Conservation (phyloP, 306 rosid species). For the Mucuna pruriens region DNA sequence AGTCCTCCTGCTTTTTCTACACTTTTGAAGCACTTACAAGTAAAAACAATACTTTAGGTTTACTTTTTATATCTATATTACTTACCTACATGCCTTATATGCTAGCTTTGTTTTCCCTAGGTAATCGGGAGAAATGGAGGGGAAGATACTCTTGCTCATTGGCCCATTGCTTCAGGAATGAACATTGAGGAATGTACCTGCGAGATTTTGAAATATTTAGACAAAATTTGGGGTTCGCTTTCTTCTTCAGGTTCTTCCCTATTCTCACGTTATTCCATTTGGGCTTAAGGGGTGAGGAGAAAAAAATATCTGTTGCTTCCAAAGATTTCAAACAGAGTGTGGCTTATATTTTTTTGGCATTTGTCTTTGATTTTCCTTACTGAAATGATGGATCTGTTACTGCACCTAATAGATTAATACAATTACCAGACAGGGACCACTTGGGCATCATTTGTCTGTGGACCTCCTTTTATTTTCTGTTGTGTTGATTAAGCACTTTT, state of each 20-base stretch:
- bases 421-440: background rate
- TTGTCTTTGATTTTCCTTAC: background rate
- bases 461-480: background rate
- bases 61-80: conserved; percentile 30
- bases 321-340: background rate
- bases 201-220: conserved; percentile 84
- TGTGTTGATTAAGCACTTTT: conserved; percentile 12
- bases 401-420: background rate
- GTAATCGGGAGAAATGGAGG: conserved; percentile 87
- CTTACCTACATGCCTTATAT: conserved; percentile 24
- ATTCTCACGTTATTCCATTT: conserved; percentile 22
- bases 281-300: background rate
- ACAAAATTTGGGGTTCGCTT: conserved; percentile 81
- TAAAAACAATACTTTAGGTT: conserved; percentile 39
- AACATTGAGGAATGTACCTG: conserved; percentile 87
- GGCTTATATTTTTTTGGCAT: background rate
- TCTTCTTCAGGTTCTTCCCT: conserved; percentile 75
- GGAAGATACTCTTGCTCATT: conserved; percentile 95
- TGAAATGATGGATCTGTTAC: background rate
- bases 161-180: conserved; percentile 87
- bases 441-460: background rate
- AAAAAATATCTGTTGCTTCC: background rate
- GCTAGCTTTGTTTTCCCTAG: conserved; percentile 53
- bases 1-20: conserved; percentile 87
- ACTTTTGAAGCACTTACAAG: conserved; percentile 91